Percentiles rank a stretch among this genome's conserved stretches.
Conservation (phyloP, 2,329 filamentous ascomycete genomes). For the Clonostachys sp. region DNA sequence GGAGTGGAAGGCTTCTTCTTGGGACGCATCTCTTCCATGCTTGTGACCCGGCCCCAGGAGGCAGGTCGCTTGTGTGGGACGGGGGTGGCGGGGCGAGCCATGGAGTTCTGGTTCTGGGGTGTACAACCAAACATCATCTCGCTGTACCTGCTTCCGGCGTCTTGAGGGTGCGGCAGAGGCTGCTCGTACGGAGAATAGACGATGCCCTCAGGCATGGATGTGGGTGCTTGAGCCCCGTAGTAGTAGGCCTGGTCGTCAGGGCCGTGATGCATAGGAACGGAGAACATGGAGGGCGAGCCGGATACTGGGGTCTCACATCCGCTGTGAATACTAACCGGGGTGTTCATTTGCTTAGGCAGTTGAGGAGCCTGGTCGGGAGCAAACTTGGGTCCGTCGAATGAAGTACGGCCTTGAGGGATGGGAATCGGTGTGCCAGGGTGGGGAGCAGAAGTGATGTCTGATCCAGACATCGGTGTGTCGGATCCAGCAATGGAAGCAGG, state of each 20-base stretch:
- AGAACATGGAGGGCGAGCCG: conserved; percentile 2
- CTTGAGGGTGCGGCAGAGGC: not conserved
- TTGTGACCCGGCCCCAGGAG: conserved; percentile 29
- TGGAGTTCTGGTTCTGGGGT: conserved; percentile 6
- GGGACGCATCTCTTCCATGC: conserved; percentile 28
- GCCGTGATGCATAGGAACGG: conserved; percentile 1
- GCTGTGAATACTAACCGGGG: conserved; percentile 7
- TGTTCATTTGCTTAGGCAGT: conserved; percentile 22
- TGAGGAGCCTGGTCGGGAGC: conserved; percentile 21
- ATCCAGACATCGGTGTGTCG: conserved; percentile 21
- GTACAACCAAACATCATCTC: conserved; percentile 2
- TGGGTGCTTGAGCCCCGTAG: conserved; percentile 5
- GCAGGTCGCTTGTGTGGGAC: conserved; percentile 30
- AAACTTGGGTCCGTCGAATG: conserved; percentile 31
- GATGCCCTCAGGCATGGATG: conserved; percentile 1
- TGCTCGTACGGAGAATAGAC: conserved; percentile 3
- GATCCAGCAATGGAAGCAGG: conserved; percentile 9
- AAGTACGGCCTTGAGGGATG: conserved; percentile 31
- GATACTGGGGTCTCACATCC: conserved; percentile 4
- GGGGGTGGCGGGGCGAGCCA: conserved; percentile 27
- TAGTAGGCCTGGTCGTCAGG: conserved; percentile 4
- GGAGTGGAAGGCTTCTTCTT: conserved; percentile 25
- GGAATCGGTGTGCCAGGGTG: conserved; percentile 34
- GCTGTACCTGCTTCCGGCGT: not conserved
- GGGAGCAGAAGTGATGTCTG: conserved; percentile 24